Percentiles rank a stretch among this genome's conserved stretches.
Evolutionary conservation across 768 basidiomycete genomes (phyloP).

Genomic region (Leccinum rimulosum): DNA sequence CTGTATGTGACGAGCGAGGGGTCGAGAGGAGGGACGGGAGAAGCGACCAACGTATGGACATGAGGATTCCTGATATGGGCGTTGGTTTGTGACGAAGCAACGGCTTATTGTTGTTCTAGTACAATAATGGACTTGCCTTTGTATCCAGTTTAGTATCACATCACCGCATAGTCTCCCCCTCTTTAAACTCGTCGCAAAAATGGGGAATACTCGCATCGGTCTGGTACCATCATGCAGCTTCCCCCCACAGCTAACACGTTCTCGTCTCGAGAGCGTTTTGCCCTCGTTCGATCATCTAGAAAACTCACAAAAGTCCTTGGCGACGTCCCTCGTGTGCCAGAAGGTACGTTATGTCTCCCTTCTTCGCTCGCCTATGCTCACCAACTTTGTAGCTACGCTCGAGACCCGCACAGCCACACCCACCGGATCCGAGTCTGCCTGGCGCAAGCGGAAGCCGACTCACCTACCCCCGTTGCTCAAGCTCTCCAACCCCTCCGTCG

Average conservation of each 20-base stretch:
- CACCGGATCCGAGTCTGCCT: conserved; percentile 10
- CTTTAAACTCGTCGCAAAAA: conserved; percentile 10
- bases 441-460: conserved; percentile 28
- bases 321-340: conserved; percentile 55
- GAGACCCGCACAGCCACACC: neutral
- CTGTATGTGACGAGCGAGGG: conserved; percentile 43
- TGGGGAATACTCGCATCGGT: conserved; percentile 2
- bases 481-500: conserved; percentile 3
- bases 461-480: conserved; percentile 29
- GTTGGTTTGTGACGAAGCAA: conserved; percentile 1
- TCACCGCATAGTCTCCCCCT: conserved; percentile 5
- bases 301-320: conserved; percentile 62
- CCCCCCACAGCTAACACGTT: conserved; percentile 60
- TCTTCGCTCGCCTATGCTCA: neutral
- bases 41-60: conserved; percentile 32
- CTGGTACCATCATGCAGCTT: conserved; percentile 29
- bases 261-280: conserved; percentile 49
- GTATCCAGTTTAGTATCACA: conserved; percentile 16
- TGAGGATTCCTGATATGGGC: neutral
- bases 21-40: conserved; percentile 16
- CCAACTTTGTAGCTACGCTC: neutral
- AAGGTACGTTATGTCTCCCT: conserved; percentile 21
- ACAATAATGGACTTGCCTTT: conserved; percentile 19
- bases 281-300: conserved; percentile 54
- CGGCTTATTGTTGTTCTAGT: conserved; percentile 5